Base-by-base conservation (phyloP, 2,329 filamentous ascomycete genomes). In the Trichoderma asperellum region DNA sequence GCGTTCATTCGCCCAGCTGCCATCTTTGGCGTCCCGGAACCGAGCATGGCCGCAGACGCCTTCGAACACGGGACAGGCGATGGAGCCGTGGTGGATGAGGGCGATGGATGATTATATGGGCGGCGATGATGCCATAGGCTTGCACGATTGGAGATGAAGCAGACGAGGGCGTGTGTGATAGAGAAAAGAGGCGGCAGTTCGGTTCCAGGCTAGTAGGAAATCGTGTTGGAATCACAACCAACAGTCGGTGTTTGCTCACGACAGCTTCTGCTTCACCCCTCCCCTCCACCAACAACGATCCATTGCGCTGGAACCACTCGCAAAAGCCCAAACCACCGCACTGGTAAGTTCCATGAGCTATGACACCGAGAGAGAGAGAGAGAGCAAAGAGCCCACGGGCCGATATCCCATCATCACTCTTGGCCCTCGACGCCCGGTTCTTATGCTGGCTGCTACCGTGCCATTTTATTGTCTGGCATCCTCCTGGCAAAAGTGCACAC, bases 1-100 rank as follows among this genome's bases (percentile, higher is more conserved):
- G 52, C 62, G 62, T 56, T 65, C 62, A 65, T 65, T 65, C 62
- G 62, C 62, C 35, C 62, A 63, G 62, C 18, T 29, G 55, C 32
- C 55, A 18, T 37, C 10, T 58, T 37, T 21, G 55, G 55, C 52
- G 52, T 56, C 52, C 16, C 52, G n/a, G 32, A 37, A 27, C 11
- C 4, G 37, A 57, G 35, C 34, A 57, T 27, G 62, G 35, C 62
- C 62, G 62, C 62, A 65, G 62, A 52, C 27, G 34, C 35, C 37
- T 40, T 27, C 18, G 62, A 47, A 65, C 62, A 65, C 62, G 62
- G 62, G 62, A 65, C 62, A 43, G 40, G 40, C 40, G 40, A 43
- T 18, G 40, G 40, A 37, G 24, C 24, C 24, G 24, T 24, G 24
- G 24, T 24, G 24, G 24, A 24, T 24, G 24, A 24, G 2, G 24